Evolutionary conservation across 768 basidiomycete species (phyloP).

Genomic region (Paxillus involutus): DNA sequence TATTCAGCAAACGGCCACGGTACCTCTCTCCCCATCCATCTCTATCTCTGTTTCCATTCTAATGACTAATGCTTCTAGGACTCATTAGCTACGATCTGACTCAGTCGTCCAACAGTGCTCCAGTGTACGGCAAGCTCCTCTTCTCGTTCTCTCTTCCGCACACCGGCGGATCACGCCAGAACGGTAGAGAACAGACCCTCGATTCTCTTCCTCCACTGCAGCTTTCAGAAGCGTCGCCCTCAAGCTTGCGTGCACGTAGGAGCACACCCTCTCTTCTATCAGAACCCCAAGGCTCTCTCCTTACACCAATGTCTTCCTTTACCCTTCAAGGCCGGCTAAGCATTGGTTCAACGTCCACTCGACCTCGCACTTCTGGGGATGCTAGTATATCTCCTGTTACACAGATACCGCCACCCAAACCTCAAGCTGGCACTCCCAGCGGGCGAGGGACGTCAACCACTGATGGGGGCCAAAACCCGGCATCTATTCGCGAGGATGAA

Average conservation of each 20-base stretch:
- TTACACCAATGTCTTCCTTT: conserved; percentile 22
- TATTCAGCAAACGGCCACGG: conserved; percentile 48
- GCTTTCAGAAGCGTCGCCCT: conserved; percentile 12
- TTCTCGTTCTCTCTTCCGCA: conserved; percentile 54
- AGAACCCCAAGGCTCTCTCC: conserved; percentile 13
- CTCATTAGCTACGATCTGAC: conserved; percentile 66
- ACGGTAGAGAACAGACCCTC: conserved; percentile 16
- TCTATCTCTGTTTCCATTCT: neutral
- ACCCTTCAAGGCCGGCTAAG: conserved; percentile 8
- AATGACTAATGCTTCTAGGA: conserved; percentile 37
- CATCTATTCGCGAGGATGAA: conserved; percentile 50
- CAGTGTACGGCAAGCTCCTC: conserved; percentile 81
- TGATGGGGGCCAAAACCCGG: conserved; percentile 3
- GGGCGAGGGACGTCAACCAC: conserved; percentile 3
- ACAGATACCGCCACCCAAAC: conserved; percentile 14
- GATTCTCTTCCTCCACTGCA: conserved; percentile 13
- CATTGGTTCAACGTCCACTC: conserved; percentile 5
- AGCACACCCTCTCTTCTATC: conserved; percentile 24
- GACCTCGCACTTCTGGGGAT: conserved; percentile 20
- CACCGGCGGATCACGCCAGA: conserved; percentile 20
- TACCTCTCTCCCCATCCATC: conserved; percentile 14
- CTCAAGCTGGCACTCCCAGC: conserved; percentile 9
- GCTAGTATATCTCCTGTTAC: conserved; percentile 5
- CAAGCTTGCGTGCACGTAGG: conserved; percentile 13
- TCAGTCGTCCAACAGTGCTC: conserved; percentile 27